phyloP scores from a whole-genome alignment of 1,139 yeast species.

The Pichia inconspicua region DNA sequence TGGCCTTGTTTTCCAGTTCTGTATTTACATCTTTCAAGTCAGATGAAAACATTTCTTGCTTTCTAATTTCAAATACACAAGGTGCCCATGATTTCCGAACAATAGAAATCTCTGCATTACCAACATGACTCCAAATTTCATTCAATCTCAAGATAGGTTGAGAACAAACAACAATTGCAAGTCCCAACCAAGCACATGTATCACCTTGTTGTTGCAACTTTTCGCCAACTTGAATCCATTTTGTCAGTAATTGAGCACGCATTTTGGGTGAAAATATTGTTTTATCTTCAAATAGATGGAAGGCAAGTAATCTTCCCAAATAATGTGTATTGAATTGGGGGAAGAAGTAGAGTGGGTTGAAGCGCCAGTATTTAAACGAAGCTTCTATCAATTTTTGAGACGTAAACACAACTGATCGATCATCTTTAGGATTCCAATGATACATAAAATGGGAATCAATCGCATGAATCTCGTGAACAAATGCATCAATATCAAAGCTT shows the following conservation, averaged over 20 bases:
- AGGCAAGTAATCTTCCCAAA: slow-evolving; percentile 61
- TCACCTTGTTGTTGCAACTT: slow-evolving; percentile 75
- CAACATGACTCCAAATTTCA: slow-evolving; percentile 70
- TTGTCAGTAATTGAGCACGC: slow-evolving; percentile 63
- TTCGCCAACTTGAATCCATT: slow-evolving; percentile 85
- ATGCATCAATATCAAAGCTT: slow-evolving; percentile 38
- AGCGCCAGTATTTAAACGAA: slow-evolving; percentile 33
- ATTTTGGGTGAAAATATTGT: slow-evolving; percentile 29
- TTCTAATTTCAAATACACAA: slow-evolving; percentile 67
- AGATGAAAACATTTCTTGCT: slow-evolving; percentile 10
- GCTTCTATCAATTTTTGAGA: slow-evolving; percentile 27
- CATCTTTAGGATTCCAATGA: slow-evolving; percentile 70
- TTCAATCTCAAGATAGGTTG: slow-evolving; percentile 71
- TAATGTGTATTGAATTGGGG: slow-evolving; percentile 64
- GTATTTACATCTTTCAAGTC: background rate
- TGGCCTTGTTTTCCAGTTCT: background rate
- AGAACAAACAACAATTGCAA: slow-evolving; percentile 77
- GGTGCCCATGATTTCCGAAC: slow-evolving; percentile 89
- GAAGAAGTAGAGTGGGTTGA: slow-evolving; percentile 62
- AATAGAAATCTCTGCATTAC: slow-evolving; percentile 50
- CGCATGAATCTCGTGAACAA: slow-evolving; percentile 49
- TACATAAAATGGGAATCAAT: slow-evolving; percentile 51
- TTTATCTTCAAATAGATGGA: slow-evolving; percentile 57
- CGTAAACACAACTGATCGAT: slow-evolving; percentile 49
- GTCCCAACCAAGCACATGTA: slow-evolving; percentile 92